Percentiles rank a stretch among this genome's conserved stretches.
phyloP scores from a whole-genome alignment of 805 yeast genomes.

The Soucietia sequanensis region DNA sequence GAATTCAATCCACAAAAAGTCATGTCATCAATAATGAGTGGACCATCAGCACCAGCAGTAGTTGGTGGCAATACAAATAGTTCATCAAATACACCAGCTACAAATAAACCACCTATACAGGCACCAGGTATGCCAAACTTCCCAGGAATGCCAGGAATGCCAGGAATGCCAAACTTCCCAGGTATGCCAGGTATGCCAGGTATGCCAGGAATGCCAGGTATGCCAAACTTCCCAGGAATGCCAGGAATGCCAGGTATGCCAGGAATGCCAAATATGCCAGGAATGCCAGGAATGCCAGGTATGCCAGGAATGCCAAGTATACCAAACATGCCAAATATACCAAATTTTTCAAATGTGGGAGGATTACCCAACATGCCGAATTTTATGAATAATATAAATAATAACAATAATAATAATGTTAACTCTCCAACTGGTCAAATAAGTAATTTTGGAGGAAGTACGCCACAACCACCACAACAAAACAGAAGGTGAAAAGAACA shows the following conservation, averaged over 20 bases:
- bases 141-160: slow-evolving; percentile 16
- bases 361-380: slow-evolving; percentile 29
- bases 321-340: slow-evolving; percentile 22
- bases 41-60: slow-evolving; percentile 20
- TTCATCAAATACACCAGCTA: too few species aligned
- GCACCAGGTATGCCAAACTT: slow-evolving; percentile 16
- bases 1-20: slow-evolving; percentile 82
- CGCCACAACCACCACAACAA: too few species aligned
- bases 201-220: slow-evolving; percentile 19
- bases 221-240: slow-evolving; percentile 13
- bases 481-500: too few species aligned
- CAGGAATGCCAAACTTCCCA: slow-evolving; percentile 13
- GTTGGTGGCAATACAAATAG: slow-evolving; percentile 9
- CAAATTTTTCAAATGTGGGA: slow-evolving; percentile 21
- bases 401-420: too few species aligned
- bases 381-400: slow-evolving; percentile 9
- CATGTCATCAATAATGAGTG: slow-evolving; percentile 57
- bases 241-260: slow-evolving; percentile 21
- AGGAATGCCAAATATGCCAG: slow-evolving; percentile 15
- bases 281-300: slow-evolving; percentile 17
- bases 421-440: slow-evolving; percentile 3
- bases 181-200: slow-evolving; percentile 17
- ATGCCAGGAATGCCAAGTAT: slow-evolving; percentile 25
- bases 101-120: slow-evolving; percentile 22
- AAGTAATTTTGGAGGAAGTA: slow-evolving; percentile 4